Percentiles rank a stretch among this genome's conserved stretches.
Conservation (phyloP, 768 basidiomycete genomes). For the Hypholoma fasciculare region DNA sequence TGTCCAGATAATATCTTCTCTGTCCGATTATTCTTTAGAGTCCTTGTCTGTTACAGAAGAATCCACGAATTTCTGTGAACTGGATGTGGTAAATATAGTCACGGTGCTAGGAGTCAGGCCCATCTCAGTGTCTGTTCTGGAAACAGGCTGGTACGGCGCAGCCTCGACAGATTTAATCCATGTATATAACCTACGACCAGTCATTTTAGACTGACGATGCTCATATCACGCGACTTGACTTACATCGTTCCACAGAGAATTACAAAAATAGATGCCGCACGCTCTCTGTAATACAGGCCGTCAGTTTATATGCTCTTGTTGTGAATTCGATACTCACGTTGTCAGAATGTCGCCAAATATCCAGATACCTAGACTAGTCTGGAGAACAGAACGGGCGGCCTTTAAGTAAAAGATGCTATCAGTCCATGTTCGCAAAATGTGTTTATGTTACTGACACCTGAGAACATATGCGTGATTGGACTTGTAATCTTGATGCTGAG, state of each 20-base stretch:
- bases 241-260: conserved; percentile 73
- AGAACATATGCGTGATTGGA: conserved; percentile 86
- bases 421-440: conserved; percentile 10
- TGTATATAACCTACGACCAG: conserved; percentile 44
- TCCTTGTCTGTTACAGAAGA: too few species aligned
- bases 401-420: conserved; percentile 22
- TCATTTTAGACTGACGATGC: not conserved
- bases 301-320: not conserved
- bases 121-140: not conserved
- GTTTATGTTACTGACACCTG: conserved; percentile 49
- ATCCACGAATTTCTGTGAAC: too few species aligned
- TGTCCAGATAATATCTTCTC: too few species aligned
- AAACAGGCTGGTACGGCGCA: conserved; percentile 11
- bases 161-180: conserved; percentile 40
- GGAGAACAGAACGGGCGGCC: conserved; percentile 83
- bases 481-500: conserved; percentile 82
- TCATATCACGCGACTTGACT: conserved; percentile 17
- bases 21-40: too few species aligned
- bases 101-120: too few species aligned
- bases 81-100: too few species aligned
- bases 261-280: conserved; percentile 61
- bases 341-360: conserved; percentile 76
- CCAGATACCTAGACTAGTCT: conserved; percentile 78
- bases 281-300: conserved; percentile 42
- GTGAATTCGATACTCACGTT: conserved; percentile 37